Evolutionary conservation across 306 rosid species (phyloP), one percentile per base, ranked within the genome.

Genomic region (Cicer pinnatifidum): DNA sequence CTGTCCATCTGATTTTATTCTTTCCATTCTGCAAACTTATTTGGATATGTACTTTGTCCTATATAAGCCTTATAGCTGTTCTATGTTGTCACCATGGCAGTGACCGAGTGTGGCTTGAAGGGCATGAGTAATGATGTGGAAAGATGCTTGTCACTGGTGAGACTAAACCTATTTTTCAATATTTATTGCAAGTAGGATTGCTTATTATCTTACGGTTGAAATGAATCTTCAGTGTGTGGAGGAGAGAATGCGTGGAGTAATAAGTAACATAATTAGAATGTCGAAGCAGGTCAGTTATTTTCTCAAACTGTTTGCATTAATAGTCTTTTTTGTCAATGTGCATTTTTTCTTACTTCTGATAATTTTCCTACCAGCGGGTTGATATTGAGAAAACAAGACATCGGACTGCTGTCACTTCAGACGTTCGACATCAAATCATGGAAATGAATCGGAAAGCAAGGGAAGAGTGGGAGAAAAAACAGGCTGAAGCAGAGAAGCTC

Each of bases 91-190:
- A 67, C 28, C 73, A n/a, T 79, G 81, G 88, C 96, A 93, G 97
- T 89, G 91, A 72, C 74, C 62, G 92, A 86, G 73, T 83, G 78
- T 84, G 96, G 97, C 48, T 80, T 94, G 83, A 91, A 94, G 85
- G 77, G 86, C 53, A 62, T 83, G 78, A 66, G 88, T 87, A 83
- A 80, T 64, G 96, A 91, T 75, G 91, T 89, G 69, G 96, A 91
- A 86, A 86, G 76, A 72, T 94, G 97, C 84, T 84, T 94, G 89
- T 94, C 98, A 65, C 82, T 89, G 98, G 97, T 94, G 86, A 87
- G 98, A 73, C 75, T 77, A 73, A 63, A 41, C 68, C 59, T 48
- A 41, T 19, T 54, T 64, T 67, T 60, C 46, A 19, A 13, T 75
- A 77, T 66, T 63, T 60, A 37, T 78, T 69, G 37, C 47, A 51